phyloP scores from a whole-genome alignment of 805 yeast species.

The Saccharomycopsis vini region DNA sequence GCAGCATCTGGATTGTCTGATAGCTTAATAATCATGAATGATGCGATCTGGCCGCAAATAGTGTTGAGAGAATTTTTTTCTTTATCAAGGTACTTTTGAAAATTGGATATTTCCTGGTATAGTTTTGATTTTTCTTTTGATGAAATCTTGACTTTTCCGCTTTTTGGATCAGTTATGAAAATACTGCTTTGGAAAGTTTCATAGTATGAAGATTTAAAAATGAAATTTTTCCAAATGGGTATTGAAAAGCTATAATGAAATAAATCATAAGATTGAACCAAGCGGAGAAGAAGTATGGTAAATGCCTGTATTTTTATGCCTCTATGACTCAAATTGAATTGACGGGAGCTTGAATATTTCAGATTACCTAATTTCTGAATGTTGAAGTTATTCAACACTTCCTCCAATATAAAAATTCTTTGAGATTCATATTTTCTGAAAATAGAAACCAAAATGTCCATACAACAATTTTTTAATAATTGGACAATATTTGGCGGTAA shows the following conservation, averaged over 20 bases:
- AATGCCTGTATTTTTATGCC: slow-evolving; percentile 43
- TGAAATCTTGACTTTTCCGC: slow-evolving; percentile 17
- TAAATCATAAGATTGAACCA: slow-evolving; percentile 34
- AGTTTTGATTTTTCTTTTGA: slow-evolving; percentile 18
- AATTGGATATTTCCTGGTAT: slow-evolving; percentile 21
- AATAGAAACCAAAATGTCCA: slow-evolving; percentile 29
- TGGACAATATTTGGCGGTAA: slow-evolving; percentile 13
- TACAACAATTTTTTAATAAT: slow-evolving; percentile 18
- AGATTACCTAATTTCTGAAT: slow-evolving; percentile 33
- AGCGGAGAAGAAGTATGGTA: slow-evolving; percentile 36
- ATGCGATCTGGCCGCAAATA: slow-evolving; percentile 10
- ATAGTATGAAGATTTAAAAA: slow-evolving; percentile 12
- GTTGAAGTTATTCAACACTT: slow-evolving; percentile 44
- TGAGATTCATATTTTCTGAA: slow-evolving; percentile 41
- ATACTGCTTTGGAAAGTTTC: slow-evolving; percentile 14
- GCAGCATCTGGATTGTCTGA: slow-evolving; percentile 26
- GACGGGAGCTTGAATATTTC: slow-evolving; percentile 34
- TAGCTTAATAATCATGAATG: slow-evolving; percentile 25
- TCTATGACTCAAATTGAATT: slow-evolving; percentile 30
- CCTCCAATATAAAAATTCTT: slow-evolving; percentile 50
- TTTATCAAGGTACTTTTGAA: slow-evolving; percentile 19
- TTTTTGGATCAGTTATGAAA: slow-evolving; percentile 14
- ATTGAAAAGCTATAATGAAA: slow-evolving; percentile 19
- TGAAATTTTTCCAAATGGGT: slow-evolving; percentile 9
- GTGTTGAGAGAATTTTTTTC: slow-evolving; percentile 21